Base-by-base conservation (phyloP, 371 early-diverging fungal species). In the Mortierella polycephala region DNA sequence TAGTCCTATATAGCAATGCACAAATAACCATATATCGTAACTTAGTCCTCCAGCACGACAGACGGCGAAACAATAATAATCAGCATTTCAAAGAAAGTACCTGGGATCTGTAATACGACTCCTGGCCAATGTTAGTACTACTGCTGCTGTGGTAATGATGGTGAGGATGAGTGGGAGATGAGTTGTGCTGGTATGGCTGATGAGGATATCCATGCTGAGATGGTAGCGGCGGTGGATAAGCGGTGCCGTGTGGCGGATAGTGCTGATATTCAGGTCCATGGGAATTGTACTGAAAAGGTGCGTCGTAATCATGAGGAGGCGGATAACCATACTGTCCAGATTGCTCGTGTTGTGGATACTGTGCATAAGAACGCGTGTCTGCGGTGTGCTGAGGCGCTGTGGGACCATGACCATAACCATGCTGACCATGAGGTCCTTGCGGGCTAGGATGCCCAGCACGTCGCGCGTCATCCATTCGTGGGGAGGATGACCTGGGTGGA, bases 111-210 rank as follows among this genome's bases (percentile, higher is more conserved):
- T 60, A 60, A 9, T 18, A 50, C 7, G 70, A 49, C 6, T 77
- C 77, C 30, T 55, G 62, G 47, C 72, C 72, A 49, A 68, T 64
- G 39, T 77, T 71, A 12, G 61, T 47, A 23, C 77, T 76, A 53
- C 62, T 56, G 58, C 68, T 77, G 46, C 72, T 71, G 30, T 67
- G 77, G 37, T 71, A 77, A 30, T 67, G 62, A 42, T 65, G 63
- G 5, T 47, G 47, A 5, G 20, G 20, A n/a, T 51, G 51, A 16
- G 47, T 4, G 11, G 16, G 51, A 51, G 42, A 21, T 42, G 69
- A 44, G 63, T 62, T 52, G 11, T 57, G 62, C 37, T 56, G 56
- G 21, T 69, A 63, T 1, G 59, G 54, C 8, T 62, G 50, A 16
- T 69, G 69, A n/a, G 58, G 16, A 30, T 30, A 30, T 2, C 61